phyloP scores from a whole-genome alignment of 176 grass and related monocot species.

The Triticum turgidum region DNA sequence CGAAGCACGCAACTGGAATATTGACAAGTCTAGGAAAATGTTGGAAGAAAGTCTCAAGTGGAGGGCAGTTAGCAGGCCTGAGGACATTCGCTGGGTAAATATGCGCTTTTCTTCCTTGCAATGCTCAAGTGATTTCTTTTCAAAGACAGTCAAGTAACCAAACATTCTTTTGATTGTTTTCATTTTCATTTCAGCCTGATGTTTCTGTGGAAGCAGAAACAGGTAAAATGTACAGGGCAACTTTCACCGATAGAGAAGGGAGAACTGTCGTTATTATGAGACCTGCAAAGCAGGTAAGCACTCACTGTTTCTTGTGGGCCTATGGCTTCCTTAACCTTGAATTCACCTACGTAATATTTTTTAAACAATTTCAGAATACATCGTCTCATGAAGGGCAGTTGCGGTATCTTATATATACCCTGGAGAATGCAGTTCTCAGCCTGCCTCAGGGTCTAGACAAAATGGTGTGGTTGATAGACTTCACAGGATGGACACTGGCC shows the following conservation, averaged over 20 bases:
- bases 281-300: conserved; percentile 70
- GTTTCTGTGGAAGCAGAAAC: conserved; percentile 85
- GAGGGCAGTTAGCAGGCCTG: conserved; percentile 69
- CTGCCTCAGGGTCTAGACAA: conserved; percentile 80
- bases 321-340: not conserved
- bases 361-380: conserved; percentile 66
- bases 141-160: not conserved
- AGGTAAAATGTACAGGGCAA: conserved; percentile 79
- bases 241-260: conserved; percentile 74
- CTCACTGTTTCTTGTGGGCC: not conserved
- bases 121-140: not conserved
- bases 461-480: conserved; percentile 94
- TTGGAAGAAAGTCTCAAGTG: conserved; percentile 91
- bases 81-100: conserved; percentile 87
- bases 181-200: conserved; percentile 52
- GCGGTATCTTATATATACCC: conserved; percentile 61
- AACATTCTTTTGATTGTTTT: not conserved
- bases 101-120: not conserved
- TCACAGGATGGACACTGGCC: conserved; percentile 82
- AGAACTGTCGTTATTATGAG: conserved; percentile 65
- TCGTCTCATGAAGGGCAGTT: conserved; percentile 59
- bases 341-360: not conserved
- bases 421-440: conserved; percentile 83
- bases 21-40: conserved; percentile 80
- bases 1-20: conserved; percentile 69